Conservation (phyloP, 2,329 filamentous ascomycete genomes). For the Penicillium sp. region DNA sequence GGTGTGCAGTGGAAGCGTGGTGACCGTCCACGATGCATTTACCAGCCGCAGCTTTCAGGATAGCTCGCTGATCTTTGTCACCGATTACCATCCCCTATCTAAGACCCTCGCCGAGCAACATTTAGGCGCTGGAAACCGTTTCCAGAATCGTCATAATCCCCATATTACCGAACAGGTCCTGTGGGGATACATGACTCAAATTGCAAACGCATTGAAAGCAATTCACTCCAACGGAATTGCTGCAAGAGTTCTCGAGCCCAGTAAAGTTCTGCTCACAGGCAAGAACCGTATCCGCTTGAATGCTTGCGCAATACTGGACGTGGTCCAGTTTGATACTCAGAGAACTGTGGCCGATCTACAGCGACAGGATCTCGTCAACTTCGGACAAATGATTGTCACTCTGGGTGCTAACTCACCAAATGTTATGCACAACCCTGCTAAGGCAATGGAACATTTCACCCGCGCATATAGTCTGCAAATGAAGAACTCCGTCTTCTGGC, state of each 20-base stretch:
- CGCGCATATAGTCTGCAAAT: slow-evolving; percentile 78
- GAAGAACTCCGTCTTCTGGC: slow-evolving; percentile 78
- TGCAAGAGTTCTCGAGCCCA: slow-evolving; percentile 81
- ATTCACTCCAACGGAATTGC: slow-evolving; percentile 83
- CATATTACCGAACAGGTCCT: slow-evolving; percentile 73
- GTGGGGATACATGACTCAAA: slow-evolving; percentile 92
- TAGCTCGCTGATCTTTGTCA: slow-evolving; percentile 91
- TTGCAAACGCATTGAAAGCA: slow-evolving; percentile 82
- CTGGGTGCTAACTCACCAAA: slow-evolving; percentile 72
- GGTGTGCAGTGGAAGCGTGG: slow-evolving; percentile 78
- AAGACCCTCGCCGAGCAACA: slow-evolving; percentile 89
- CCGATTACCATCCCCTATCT: slow-evolving; percentile 88
- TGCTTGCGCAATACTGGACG: slow-evolving; percentile 86
- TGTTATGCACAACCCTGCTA: slow-evolving; percentile 65
- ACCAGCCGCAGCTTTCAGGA: slow-evolving; percentile 92
- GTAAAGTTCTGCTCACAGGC: slow-evolving; percentile 86
- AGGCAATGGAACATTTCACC: slow-evolving; percentile 75
- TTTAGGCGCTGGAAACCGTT: slow-evolving; percentile 44
- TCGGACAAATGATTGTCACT: slow-evolving; percentile 82
- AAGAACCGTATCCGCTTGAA: slow-evolving; percentile 89
- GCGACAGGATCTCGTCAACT: slow-evolving; percentile 81
- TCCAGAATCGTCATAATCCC: slow-evolving; percentile 50
- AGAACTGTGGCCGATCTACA: slow-evolving; percentile 76
- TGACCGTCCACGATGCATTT: slow-evolving; percentile 88
- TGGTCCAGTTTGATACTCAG: slow-evolving; percentile 77